These are phyloP conservation scores for Penicillium desertorum DNA, from an alignment of 495 filamentous ascomycete species.

Conservation along the genomic window DNA sequence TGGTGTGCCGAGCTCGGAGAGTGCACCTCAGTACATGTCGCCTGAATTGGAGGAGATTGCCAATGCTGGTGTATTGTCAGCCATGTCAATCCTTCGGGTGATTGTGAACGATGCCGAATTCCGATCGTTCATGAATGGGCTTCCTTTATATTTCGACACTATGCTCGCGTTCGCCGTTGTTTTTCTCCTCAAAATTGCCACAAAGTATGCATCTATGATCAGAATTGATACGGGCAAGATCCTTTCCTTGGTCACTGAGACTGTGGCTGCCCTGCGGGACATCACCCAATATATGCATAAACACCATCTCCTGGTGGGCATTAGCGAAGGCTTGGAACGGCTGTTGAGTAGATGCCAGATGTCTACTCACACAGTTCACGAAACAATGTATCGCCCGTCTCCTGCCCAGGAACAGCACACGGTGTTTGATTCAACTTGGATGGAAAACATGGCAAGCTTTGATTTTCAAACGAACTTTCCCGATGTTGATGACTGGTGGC, in stretches of 20 bases:
- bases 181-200: constrained; percentile 38
- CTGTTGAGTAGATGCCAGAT: constrained; percentile 25
- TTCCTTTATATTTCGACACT: constrained; percentile 37
- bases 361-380: constrained; percentile 7
- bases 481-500: constrained; percentile 29
- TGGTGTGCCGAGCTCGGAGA: constrained; percentile 19
- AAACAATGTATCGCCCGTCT: constrained; percentile 15
- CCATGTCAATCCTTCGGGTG: constrained; percentile 33
- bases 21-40: constrained; percentile 11
- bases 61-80: constrained; percentile 31
- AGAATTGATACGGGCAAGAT: constrained; percentile 32
- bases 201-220: constrained; percentile 24
- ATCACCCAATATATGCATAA: constrained; percentile 30
- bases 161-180: constrained; percentile 41
- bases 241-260: constrained; percentile 28
- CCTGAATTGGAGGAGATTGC: constrained; percentile 35
- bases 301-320: constrained; percentile 31
- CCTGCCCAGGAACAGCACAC: constrained; percentile 15
- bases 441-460: constrained; percentile 36
- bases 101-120: constrained; percentile 32
- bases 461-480: constrained; percentile 33
- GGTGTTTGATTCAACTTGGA: constrained; percentile 27
- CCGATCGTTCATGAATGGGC: constrained; percentile 32
- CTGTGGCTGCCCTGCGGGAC: constrained; percentile 26
- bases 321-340: constrained; percentile 27